Evolutionary conservation across 1,284 basidiomycete species (phyloP), one percentile per base, ranked within the genome.

Genomic region (Austropuccinia psidii): DNA sequence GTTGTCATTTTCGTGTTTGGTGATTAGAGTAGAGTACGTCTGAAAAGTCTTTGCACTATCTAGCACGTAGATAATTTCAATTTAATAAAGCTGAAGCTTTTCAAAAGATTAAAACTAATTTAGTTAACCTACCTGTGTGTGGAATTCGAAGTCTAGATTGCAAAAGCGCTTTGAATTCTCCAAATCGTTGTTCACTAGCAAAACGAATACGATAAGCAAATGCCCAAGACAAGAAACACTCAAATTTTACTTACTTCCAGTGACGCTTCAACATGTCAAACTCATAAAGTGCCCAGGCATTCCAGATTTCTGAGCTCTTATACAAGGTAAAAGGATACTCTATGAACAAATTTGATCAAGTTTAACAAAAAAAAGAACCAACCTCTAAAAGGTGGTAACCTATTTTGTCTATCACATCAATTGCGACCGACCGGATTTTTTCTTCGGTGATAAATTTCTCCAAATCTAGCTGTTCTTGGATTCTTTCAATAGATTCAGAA

Each of bases 381-480:
- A 73, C 70, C 50, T 73, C 70, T 9, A 73, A n/a, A 33, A 73
- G 27, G 61, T 73, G 70, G 49, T 73, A 73, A 33, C 60, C 70
- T 7, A 64, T 73, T 39, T 49, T 64, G 33, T 73, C 70, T 52
- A 73, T 62, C 3, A 57, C 70, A 49, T 73, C 70, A 43, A 64
- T 41, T 7, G 70, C 70, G 9, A 64, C 49, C n/a, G 58, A 13
- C 31, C 70, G 60, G n/a, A 73, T 29, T 55, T 65, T 73, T 19
- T 65, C 70, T 43, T 64, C 47, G 3, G 70, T 55, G 37, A 73
- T 55, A 13, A 64, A 31, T 5, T 55, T 24, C 54, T 62, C 57
- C 35, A 72, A 54, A 35, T 35, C 27, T 29, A 43, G 7, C 45
- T 65, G 60, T n/a, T 65, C 60, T 31, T 68, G 39, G 31, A 15